Conservation (phyloP, 108 stramenopile species). For the Nannochloropsis salina region DNA sequence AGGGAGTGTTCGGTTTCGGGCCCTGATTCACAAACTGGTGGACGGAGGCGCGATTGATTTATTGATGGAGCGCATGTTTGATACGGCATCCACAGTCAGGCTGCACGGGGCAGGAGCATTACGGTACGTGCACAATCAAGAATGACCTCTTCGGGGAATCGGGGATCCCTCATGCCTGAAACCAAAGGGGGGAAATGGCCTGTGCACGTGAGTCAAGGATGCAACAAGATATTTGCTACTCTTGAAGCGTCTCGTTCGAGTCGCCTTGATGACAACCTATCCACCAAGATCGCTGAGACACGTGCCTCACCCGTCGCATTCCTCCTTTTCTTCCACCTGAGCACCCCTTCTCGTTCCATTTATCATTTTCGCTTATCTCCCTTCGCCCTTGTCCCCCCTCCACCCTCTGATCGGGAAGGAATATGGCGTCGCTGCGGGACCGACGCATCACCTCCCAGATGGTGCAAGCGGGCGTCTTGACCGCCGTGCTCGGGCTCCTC, state of each 20-base stretch:
- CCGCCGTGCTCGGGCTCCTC: not conserved
- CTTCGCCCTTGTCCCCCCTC: not conserved
- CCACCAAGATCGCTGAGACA: constrained; percentile 19
- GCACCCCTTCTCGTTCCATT: not conserved
- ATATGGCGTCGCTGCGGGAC: not conserved
- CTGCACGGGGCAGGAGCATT: not conserved
- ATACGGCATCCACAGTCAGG: not conserved
- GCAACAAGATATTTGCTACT: constrained; percentile 20
- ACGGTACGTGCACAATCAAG: not conserved
- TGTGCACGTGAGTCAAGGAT: constrained; percentile 6
- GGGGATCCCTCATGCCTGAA: not conserved
- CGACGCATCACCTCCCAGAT: not conserved
- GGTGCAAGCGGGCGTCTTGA: not conserved
- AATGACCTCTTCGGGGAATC: not conserved
- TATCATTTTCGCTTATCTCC: not conserved
- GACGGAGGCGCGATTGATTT: not conserved
- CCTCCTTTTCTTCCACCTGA: not conserved
- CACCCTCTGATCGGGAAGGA: not conserved
- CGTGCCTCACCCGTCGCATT: not conserved
- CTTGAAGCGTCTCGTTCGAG: constrained; percentile 13
- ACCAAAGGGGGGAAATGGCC: not conserved
- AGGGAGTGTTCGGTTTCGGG: not conserved
- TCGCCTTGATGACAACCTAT: constrained; percentile 16
- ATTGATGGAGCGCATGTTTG: constrained; percentile 18
- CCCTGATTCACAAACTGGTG: constrained; percentile 20